phyloP scores from a whole-genome alignment of 495 filamentous ascomycete genomes.

The Bathelium albidoporum region DNA sequence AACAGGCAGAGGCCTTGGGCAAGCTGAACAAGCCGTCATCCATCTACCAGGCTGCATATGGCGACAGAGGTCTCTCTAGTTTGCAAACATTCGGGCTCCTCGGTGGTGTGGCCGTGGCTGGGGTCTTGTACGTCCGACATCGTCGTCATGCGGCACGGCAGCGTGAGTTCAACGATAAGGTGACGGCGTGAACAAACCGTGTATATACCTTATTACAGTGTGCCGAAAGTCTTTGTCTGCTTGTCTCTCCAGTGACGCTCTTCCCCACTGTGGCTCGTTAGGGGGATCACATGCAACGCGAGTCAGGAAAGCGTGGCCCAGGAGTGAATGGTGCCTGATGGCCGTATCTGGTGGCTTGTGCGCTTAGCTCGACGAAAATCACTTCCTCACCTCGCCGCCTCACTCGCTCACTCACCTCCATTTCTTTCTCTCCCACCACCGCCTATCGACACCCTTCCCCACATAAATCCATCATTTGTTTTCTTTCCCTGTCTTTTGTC shows the following conservation, averaged over 20 bases:
- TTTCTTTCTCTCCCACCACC: neutral
- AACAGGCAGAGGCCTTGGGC: neutral
- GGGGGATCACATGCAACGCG: neutral
- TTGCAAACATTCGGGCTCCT: conserved; percentile 37
- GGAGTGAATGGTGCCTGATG: neutral
- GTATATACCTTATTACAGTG: neutral
- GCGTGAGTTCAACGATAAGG: neutral
- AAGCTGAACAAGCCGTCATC: conserved; percentile 13
- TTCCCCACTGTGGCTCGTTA: neutral
- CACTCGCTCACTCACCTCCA: neutral
- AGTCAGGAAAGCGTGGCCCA: neutral
- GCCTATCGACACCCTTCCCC: neutral
- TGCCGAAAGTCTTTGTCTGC: neutral
- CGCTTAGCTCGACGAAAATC: conserved; percentile 3
- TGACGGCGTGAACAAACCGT: neutral
- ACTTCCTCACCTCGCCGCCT: neutral
- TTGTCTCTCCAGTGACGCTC: neutral
- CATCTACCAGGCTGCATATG: conserved; percentile 18
- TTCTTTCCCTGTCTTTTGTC: conserved; percentile 2
- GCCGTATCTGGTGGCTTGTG: neutral
- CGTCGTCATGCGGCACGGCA: neutral
- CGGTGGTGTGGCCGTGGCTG: conserved; percentile 32
- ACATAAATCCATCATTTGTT: neutral
- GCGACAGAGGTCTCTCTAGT: conserved; percentile 20
- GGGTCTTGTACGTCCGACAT: conserved; percentile 31